Base-by-base conservation (phyloP, 1,284 basidiomycete species). In the Hortiboletus rubellus region DNA sequence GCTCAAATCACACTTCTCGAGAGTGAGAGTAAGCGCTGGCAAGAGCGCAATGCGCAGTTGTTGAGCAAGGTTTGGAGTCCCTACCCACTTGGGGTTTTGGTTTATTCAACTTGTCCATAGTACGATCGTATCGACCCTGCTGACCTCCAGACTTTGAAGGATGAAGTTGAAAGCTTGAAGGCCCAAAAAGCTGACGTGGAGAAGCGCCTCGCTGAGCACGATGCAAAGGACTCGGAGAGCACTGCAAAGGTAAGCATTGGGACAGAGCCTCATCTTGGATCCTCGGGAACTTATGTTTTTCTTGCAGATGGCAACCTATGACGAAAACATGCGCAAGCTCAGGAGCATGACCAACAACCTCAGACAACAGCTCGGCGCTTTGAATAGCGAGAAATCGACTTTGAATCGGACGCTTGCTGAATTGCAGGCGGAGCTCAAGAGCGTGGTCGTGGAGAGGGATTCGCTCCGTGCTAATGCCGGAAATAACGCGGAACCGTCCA, bases 101-200 rank as follows among this genome's bases (percentile, higher is more conserved):
- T 41, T 22, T 5, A 14, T 50, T 52, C 41, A 49, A 17, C 22
- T 30, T 7, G 42, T 52, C 17, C 36, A 27, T 56, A 92, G 87
- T 94, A 94, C 66, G 91, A 95, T 65, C 91, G 93, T 51, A 88
- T 92, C 62, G 92, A 94, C 69, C 92, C 92, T 15, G 86, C 90
- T 6, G 92, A 94, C 66, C 80, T 95, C n/a, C 88, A 93, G 66
- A 82, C 83, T 22, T 78, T 94, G 55, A 93, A 90, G 72, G 83
- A 85, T 11, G 83, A 91, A 63, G 83, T 92, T 10, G 81, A 83
- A 42, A 74, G 74, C 31, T 71, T 92, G 40, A 81, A 79, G 64
- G 60, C 72, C 4, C 74, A 79, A 67, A 79, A 78, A 42, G 70
- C 67, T 5, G 75, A 79, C 14, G 47, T 73, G 24, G 76, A 80